Evolutionary conservation across 1,139 yeast genomes (phyloP).

Genomic region (Suhomyces terraborum): DNA sequence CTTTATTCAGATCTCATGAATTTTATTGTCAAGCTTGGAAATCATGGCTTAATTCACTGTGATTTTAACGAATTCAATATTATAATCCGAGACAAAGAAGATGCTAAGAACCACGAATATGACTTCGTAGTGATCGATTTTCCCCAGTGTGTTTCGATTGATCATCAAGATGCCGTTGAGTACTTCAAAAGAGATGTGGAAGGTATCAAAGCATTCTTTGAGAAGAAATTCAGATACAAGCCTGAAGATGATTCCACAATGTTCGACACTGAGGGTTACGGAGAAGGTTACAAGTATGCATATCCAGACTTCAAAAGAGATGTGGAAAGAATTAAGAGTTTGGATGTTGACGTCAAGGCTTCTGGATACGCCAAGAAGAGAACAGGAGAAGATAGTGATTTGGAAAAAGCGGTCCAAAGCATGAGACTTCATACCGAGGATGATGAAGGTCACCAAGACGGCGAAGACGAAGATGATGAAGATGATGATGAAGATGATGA

Average conservation of each 20-base stretch:
- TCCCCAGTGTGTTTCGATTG: slow-evolving; percentile 95
- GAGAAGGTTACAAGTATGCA: slow-evolving; percentile 75
- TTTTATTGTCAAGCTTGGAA: slow-evolving; percentile 80
- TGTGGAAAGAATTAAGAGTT: slow-evolving; percentile 61
- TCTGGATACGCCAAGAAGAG: slow-evolving; percentile 85
- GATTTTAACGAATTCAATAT: slow-evolving; percentile 97
- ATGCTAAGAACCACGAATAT: slow-evolving; percentile 50
- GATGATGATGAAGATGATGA: slow-evolving; percentile 33
- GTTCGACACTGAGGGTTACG: slow-evolving; percentile 77
- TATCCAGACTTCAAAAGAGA: slow-evolving; percentile 82
- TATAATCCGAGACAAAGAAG: slow-evolving; percentile 69
- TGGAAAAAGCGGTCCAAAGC: slow-evolving; percentile 71
- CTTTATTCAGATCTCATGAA: slow-evolving; percentile 84
- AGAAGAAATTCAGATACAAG: slow-evolving; percentile 69
- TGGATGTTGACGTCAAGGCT: slow-evolving; percentile 86
- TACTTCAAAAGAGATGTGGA: slow-evolving; percentile 92
- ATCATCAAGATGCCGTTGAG: slow-evolving; percentile 82
- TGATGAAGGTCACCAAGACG: slow-evolving; percentile 36
- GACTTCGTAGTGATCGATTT: slow-evolving; percentile 92
- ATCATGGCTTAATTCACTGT: slow-evolving; percentile 91
- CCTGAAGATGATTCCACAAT: slow-evolving; percentile 66
- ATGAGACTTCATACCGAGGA: slow-evolving; percentile 56
- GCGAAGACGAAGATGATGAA: slow-evolving; percentile 27
- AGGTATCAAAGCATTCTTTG: slow-evolving; percentile 82
- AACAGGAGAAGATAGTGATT: slow-evolving; percentile 56